Conservation (phyloP, 371 early-diverging fungal species). For the Chytridium lagenaria region DNA sequence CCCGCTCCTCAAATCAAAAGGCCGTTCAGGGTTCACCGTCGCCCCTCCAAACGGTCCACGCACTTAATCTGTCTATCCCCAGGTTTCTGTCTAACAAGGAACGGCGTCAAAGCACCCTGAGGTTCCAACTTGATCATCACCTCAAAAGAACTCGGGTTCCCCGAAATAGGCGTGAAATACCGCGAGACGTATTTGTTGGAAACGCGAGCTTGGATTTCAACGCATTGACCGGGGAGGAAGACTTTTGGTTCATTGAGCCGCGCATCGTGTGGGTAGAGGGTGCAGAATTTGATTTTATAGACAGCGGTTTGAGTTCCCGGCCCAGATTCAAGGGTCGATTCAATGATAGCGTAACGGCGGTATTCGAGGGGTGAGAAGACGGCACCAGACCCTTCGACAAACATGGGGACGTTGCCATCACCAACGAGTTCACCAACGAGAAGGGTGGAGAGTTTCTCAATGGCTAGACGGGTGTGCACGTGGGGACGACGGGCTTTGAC, state of each 20-base stretch:
- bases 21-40: constrained; percentile 32
- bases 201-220: constrained; percentile 45
- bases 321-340: neutral
- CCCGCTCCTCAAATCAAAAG: constrained; percentile 14
- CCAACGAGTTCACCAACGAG: constrained; percentile 41
- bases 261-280: constrained; percentile 48
- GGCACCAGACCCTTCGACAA: constrained; percentile 23
- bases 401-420: neutral
- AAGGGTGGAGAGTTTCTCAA: constrained; percentile 44
- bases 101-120: constrained; percentile 26
- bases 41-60: constrained; percentile 54
- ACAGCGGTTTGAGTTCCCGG: neutral
- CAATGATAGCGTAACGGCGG: constrained; percentile 48
- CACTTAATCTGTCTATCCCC: constrained; percentile 52
- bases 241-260: constrained; percentile 38
- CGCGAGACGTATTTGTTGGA: constrained; percentile 35
- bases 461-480: constrained; percentile 51
- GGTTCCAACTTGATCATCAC: constrained; percentile 34
- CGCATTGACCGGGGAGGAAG: constrained; percentile 50
- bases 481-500: constrained; percentile 45
- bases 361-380: constrained; percentile 44
- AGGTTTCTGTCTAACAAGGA: constrained; percentile 34
- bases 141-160: constrained; percentile 40
- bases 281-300: constrained; percentile 31
- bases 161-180: constrained; percentile 50